Conservation (phyloP, 2,329 filamentous ascomycete genomes). For the Alternaria sp. region DNA sequence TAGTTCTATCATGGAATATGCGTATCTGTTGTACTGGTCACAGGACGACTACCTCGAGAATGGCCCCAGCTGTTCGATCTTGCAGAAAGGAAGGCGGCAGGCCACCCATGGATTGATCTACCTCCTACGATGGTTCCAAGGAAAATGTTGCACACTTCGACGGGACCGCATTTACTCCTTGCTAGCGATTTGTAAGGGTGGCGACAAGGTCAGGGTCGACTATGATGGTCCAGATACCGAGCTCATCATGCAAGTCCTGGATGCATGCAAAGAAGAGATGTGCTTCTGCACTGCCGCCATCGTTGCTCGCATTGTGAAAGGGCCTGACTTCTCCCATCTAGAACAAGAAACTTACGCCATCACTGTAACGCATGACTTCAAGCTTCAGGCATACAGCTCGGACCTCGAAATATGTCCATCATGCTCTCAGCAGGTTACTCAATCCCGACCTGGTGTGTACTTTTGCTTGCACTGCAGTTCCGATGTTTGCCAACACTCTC, state of each 20-base stretch:
- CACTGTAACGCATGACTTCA: neutral
- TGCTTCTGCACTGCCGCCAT: neutral
- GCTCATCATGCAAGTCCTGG: neutral
- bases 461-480: neutral
- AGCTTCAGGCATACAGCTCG: neutral
- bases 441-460: neutral
- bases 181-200: neutral
- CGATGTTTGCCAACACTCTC: neutral
- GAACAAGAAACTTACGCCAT: neutral
- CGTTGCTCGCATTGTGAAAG: neutral
- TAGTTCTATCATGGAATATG: no score
- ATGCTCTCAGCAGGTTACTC: neutral
- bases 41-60: no score
- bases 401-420: neutral
- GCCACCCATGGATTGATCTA: no score
- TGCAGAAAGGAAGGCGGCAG: no score
- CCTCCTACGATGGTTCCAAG: neutral
- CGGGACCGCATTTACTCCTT: neutral
- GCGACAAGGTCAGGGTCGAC: neutral
- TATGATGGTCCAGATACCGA: neutral
- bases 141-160: neutral
- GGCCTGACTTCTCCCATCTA: neutral
- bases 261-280: neutral
- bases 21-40: no score
- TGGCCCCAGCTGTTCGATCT: no score